A percentile compares a stretch with the other conserved stretches of the same genome.
Conservation (phyloP, 495 filamentous ascomycete genomes). For the Filosporella fistucella region DNA sequence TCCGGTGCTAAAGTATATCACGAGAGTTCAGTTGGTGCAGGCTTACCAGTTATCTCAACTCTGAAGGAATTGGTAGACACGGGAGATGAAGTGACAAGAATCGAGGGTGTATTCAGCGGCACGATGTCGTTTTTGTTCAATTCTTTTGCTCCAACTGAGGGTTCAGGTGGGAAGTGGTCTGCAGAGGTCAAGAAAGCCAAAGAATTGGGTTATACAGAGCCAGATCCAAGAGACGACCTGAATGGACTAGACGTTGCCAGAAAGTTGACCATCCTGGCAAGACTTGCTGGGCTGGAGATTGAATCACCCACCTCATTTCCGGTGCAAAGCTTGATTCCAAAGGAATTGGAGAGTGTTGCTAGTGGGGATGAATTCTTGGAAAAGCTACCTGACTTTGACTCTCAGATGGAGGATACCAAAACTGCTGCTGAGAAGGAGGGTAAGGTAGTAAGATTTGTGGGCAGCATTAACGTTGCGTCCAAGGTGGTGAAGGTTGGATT, state of each 20-base stretch:
- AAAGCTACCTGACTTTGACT: constrained; percentile 71
- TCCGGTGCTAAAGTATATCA: constrained; percentile 80
- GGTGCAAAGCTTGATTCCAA: constrained; percentile 85
- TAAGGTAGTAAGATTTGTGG: constrained; percentile 92
- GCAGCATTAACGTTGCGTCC: constrained; percentile 76
- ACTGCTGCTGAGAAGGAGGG: constrained; percentile 71
- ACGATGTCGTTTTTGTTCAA: constrained; percentile 98
- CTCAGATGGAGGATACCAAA: constrained; percentile 79
- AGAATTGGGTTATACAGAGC: constrained; percentile 94
- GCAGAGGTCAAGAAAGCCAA: constrained; percentile 86
- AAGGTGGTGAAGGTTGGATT: constrained; percentile 83
- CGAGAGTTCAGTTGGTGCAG: constrained; percentile 88
- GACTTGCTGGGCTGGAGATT: constrained; percentile 73
- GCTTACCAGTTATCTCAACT: constrained; percentile 86
- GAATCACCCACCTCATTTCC: constrained; percentile 79
- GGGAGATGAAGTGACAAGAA: constrained; percentile 78
- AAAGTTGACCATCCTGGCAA: constrained; percentile 92
- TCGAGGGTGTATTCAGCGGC: constrained; percentile 95
- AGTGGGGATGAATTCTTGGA: constrained; percentile 80
- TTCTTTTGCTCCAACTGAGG: constrained; percentile 75
- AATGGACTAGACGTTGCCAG: constrained; percentile 95
- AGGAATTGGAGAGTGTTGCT: constrained; percentile 66
- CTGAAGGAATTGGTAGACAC: constrained; percentile 85
- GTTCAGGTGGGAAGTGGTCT: constrained; percentile 71
- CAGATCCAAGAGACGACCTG: constrained; percentile 91